Base-by-base conservation (phyloP, 768 basidiomycete genomes). In the Kwoniella bestiolae region DNA sequence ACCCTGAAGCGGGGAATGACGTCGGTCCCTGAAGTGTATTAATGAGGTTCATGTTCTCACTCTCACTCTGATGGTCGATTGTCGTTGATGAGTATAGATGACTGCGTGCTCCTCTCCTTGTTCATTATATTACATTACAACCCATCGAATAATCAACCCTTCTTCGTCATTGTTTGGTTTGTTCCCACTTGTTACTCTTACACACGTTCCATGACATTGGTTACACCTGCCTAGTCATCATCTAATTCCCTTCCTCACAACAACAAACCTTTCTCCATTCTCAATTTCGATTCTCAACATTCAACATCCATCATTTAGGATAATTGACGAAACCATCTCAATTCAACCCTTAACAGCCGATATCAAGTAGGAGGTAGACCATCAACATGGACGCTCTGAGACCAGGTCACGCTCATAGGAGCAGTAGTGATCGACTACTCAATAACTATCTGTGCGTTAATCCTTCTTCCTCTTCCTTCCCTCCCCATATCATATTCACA, bases 381-480 rank as follows among this genome's bases (percentile, higher is more conserved):
- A 51, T 28, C 64, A 73, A 21, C 41, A 80, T 80, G 79, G 74
- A 75, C 62, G 68, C 74, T 41, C 72, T 81, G 3, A 66, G 74
- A 52, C 78, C 78, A 0, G 75, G 78, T 23, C 77, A 79, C 62
- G 76, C 73, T 58, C 80, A 81, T 65, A 46, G 78, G 63, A 79
- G 78, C 67, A 77, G 75, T 56, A 72, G 70, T 49, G 80, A 81
- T 63, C 47, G 80, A 61, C 63, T 81, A 52, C 57, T 81, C 47
- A 78, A 73, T 68, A 81, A 81, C 56, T 81, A 79, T 63, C 77
- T 81, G 74, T 80, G 52, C 23, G 77, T 73, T 16, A 11, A 55
- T 18, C 21, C 2, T 18, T 6, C 28, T 31, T 14, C 23, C 26
- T 49, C 34, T n/a, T 5, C 41, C 28, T 6, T 28, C 4, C 25